Evolutionary conservation across 2,329 filamentous ascomycete species (phyloP).

Genomic region (Calonectria montana): DNA sequence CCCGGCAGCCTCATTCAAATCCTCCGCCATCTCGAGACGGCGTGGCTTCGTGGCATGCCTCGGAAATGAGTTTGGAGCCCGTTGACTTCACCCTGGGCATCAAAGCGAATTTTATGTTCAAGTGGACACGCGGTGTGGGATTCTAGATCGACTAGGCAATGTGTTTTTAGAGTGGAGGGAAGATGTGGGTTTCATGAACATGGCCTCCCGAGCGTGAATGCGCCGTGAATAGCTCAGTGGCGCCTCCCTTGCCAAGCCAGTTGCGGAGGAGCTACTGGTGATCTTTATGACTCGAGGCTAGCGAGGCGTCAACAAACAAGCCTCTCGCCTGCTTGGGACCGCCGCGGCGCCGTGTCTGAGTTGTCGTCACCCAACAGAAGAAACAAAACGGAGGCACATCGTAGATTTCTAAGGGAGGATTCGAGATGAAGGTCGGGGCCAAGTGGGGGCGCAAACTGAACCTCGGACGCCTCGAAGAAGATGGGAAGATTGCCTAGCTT

Average conservation of each 20-base stretch:
- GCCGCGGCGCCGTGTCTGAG: constrained; percentile 24
- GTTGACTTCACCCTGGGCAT: constrained; percentile 20
- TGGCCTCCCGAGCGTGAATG: background rate
- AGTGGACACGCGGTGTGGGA: constrained; percentile 27
- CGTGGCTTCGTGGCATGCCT: constrained; percentile 26
- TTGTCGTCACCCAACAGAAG: constrained; percentile 28
- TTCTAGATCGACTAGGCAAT: constrained; percentile 38
- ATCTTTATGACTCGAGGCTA: constrained; percentile 6
- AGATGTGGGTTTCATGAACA: background rate
- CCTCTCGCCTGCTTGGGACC: constrained; percentile 13
- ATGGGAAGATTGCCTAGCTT: background rate
- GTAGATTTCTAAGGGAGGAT: constrained; percentile 28
- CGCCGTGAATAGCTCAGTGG: constrained; percentile 8
- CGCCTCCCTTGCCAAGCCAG: constrained; percentile 18
- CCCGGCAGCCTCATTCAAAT: constrained; percentile 37
- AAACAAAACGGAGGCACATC: constrained; percentile 33
- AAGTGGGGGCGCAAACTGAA: constrained; percentile 31
- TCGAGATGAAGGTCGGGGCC: constrained; percentile 20
- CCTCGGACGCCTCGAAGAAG: background rate
- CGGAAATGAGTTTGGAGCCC: constrained; percentile 40
- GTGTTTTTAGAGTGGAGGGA: constrained; percentile 13
- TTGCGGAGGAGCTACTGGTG: background rate
- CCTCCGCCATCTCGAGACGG: background rate
- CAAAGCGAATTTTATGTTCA: constrained; percentile 23
- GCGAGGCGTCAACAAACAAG: constrained; percentile 25